These are phyloP conservation scores for Rhododendron williamsianum DNA, from an alignment of 148 eudicot species.

Conservation along the genomic window DNA sequence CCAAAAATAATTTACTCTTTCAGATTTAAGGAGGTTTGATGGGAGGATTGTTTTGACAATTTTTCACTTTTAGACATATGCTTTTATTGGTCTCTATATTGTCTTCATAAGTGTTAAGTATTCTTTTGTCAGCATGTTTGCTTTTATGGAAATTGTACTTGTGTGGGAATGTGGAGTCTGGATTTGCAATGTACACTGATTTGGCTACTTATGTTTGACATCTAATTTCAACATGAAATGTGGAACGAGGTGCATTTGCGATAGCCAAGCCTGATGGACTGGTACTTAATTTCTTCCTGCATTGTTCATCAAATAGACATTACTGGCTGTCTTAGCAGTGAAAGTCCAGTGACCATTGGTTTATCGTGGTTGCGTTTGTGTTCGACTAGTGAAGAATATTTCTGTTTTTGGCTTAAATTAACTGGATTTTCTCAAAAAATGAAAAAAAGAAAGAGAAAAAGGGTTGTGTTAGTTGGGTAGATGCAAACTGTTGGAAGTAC, in stretches of 20 bases:
- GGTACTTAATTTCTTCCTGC: not conserved
- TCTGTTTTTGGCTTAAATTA: not conserved
- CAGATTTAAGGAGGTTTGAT: not conserved
- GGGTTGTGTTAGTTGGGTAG: not conserved
- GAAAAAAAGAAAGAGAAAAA: no score
- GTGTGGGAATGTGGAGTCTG: not conserved
- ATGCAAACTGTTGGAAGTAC: not conserved
- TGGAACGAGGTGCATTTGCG: not conserved
- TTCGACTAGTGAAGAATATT: not conserved
- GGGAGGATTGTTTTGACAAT: not conserved
- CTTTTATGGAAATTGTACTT: not conserved
- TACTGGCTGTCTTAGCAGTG: not conserved
- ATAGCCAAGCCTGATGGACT: not conserved
- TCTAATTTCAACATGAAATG: not conserved
- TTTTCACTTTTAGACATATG: not conserved
- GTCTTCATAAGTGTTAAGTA: not conserved
- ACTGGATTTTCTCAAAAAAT: not conserved
- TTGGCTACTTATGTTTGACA: conserved; percentile 2
- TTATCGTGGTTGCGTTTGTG: not conserved
- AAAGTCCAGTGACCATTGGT: not conserved
- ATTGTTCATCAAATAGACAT: not conserved
- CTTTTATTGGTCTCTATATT: not conserved
- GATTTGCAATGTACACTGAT: not conserved
- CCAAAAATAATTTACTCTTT: not conserved
- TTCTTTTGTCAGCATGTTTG: not conserved